Base-by-base conservation (phyloP, 2,329 filamentous ascomycete species). In the Gaeumannomyces sp. region DNA sequence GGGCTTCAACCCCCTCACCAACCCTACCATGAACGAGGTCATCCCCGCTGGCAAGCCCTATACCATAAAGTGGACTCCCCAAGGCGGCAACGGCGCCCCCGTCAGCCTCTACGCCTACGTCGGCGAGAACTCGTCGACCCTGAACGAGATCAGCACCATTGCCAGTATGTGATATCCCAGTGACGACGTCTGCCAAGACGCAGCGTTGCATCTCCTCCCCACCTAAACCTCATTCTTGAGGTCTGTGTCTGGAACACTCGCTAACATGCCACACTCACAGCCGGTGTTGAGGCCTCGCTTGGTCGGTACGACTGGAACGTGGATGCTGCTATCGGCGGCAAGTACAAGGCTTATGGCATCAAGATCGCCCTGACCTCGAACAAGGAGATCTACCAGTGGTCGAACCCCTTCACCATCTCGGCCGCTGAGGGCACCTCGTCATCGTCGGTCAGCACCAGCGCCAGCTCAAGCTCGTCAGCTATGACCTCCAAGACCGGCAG, bases 331-430 rank as follows among this genome's bases (percentile, higher is more conserved):
- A 78, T 83, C 33, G 82, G 80, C 58, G n/a, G 35, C 68, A 71
- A 70, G 65, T 72, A 77, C 57, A 76, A 76, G 63, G 79, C 80
- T 71, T 89, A 88, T 75, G 86, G 86, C 69, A 77, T 89, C 73
- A 77, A 80, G 76, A 77, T 89, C 75, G 73, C 74, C 67, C 78
- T 81, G 50, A 80, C 83, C 69, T 75, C 74, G 68, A 72, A 85
- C 76, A 64, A 76, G 28, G 68, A 62, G 14, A 75, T 80, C 72
- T 85, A 84, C 81, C 85, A 89, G 80, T 88, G 83, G 81, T 86
- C 84, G 65, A 82, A 81, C 78, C 84, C 84, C 70, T 89, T 89
- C 79, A 70, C 77, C 71, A 85, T 86, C 71, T 71, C 72, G 64
- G 76, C 72, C 60, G 72, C 67, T 60, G 70, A 67, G 31, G 70